phyloP scores from a whole-genome alignment of 805 yeast genomes.

The Lachancea meyersii region DNA sequence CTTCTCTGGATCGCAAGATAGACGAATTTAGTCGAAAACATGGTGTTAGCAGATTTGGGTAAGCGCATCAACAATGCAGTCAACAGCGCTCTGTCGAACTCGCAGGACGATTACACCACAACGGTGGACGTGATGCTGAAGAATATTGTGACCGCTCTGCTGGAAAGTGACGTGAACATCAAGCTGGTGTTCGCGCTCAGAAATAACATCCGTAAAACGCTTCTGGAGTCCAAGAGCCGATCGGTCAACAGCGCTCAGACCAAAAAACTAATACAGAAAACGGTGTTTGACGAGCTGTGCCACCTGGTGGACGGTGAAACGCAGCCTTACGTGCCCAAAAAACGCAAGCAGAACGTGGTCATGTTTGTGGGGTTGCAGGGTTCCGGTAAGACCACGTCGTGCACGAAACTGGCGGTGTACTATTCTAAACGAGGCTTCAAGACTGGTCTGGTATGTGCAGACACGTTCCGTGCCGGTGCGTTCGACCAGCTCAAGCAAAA shows the following conservation, averaged over 20 bases:
- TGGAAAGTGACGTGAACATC: conserved; percentile 93
- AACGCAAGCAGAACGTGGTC: conserved; percentile 69
- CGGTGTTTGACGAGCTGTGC: conserved; percentile 89
- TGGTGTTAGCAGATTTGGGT: conserved; percentile 80
- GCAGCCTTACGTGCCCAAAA: conserved; percentile 73
- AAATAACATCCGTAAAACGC: conserved; percentile 56
- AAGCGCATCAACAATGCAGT: conserved; percentile 71
- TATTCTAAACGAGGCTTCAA: conserved; percentile 90
- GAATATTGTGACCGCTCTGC: conserved; percentile 81
- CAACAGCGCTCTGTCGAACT: conserved; percentile 51
- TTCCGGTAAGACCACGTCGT: conserved; percentile 96
- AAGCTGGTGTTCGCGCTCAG: conserved; percentile 72
- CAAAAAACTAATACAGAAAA: conserved; percentile 77
- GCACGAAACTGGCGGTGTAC: conserved; percentile 93
- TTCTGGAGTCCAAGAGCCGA: conserved; percentile 41
- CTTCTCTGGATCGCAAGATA: no score
- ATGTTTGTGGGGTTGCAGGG: conserved; percentile 99
- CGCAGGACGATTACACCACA: conserved; percentile 48
- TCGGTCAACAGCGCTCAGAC: conserved; percentile 44
- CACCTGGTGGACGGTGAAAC: conserved; percentile 67
- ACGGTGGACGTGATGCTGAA: conserved; percentile 71
- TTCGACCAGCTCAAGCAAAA: conserved; percentile 97
- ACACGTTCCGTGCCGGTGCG: conserved; percentile 99
- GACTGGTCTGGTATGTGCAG: conserved; percentile 97
- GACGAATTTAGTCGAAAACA: no score